phyloP scores from a whole-genome alignment of 2,329 filamentous ascomycete genomes.

The Magnaporthales sp. region DNA sequence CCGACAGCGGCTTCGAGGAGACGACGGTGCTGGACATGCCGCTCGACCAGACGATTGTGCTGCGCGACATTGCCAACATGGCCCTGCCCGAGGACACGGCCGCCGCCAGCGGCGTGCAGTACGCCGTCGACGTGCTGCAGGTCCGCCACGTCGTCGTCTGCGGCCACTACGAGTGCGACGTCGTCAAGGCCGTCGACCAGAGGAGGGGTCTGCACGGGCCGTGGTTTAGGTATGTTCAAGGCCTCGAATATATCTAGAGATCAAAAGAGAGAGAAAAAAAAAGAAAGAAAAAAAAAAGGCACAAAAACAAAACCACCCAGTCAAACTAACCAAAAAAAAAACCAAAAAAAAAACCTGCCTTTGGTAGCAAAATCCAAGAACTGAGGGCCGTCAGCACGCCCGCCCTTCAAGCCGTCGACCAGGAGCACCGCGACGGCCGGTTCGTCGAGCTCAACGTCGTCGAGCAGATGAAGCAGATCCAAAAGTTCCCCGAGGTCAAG shows the following conservation, averaged over 20 bases:
- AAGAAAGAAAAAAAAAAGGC: not conserved
- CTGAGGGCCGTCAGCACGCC: slow-evolving; percentile 4
- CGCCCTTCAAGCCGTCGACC: slow-evolving; percentile 1
- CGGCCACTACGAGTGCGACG: slow-evolving; percentile 10
- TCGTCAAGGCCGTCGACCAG: slow-evolving; percentile 7
- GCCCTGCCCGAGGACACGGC: slow-evolving; percentile 7
- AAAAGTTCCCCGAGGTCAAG: slow-evolving; percentile 6
- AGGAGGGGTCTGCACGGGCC: slow-evolving; percentile 6
- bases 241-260: no score
- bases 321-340: not conserved
- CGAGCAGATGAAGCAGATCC: slow-evolving; percentile 7
- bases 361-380: slow-evolving; percentile 8
- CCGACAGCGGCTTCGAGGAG: slow-evolving; percentile 10
- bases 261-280: not conserved
- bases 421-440: slow-evolving; percentile 7
- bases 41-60: slow-evolving; percentile 10
- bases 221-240: slow-evolving; percentile 9
- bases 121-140: slow-evolving; percentile 9
- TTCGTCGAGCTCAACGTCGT: slow-evolving; percentile 11
- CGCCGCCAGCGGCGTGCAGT: slow-evolving; percentile 7
- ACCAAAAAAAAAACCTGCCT: not conserved
- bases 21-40: slow-evolving; percentile 8
- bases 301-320: no score
- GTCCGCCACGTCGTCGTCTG: slow-evolving; percentile 9
- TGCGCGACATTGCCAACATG: slow-evolving; percentile 10